Percentiles rank a stretch among this genome's conserved stretches.
These are phyloP conservation scores for Stachybotrys chartarum DNA, from an alignment of 2,329 filamentous ascomycete species.

Conservation along the genomic window DNA sequence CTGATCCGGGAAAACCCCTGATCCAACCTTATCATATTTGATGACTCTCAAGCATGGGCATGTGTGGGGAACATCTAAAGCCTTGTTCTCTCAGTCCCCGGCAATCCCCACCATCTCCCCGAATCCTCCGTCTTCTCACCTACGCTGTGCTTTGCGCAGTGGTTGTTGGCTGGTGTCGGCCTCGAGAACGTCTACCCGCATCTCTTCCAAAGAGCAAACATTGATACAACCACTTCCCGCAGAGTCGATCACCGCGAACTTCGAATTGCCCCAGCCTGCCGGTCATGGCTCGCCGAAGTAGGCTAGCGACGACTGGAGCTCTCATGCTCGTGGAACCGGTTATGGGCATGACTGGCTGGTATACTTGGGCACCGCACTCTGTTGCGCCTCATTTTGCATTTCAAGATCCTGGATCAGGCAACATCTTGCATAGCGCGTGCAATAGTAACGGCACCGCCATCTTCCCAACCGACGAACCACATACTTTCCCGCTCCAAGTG, in stretches of 20 bases:
- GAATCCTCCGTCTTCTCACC: background rate
- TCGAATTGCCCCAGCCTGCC: background rate
- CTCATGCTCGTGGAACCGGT: constrained; percentile 5
- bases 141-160: background rate
- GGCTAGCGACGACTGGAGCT: background rate
- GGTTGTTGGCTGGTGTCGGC: background rate
- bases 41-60: background rate
- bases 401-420: constrained; percentile 10
- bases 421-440: constrained; percentile 11
- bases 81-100: no score
- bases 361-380: constrained; percentile 7
- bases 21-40: background rate
- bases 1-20: background rate
- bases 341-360: constrained; percentile 10
- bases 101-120: background rate
- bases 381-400: constrained; percentile 12
- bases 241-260: background rate
- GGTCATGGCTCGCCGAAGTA: background rate
- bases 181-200: background rate
- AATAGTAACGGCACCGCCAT: constrained; percentile 10
- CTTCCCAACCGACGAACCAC: constrained; percentile 8
- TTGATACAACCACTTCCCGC: no score
- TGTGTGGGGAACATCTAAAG: background rate
- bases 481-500: constrained; percentile 7
- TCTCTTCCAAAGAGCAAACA: background rate